A percentile compares a stretch with the other conserved stretches of the same genome.
Evolutionary conservation across 192 early-diverging fungal species (phyloP).

Genomic region (Podila minutissima): DNA sequence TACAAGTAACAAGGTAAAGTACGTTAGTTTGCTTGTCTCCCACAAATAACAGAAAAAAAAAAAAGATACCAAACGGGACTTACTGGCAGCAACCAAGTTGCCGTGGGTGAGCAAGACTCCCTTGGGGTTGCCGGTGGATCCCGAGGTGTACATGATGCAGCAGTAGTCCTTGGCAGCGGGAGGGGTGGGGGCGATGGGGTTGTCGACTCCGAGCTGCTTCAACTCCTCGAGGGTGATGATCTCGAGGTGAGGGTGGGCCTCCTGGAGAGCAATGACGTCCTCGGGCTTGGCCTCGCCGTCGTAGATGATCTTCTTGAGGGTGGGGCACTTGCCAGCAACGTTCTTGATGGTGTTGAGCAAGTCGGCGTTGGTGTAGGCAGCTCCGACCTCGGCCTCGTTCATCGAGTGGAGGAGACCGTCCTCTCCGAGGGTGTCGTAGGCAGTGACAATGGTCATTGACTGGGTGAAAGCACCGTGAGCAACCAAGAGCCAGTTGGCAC

Average conservation of each 20-base stretch:
- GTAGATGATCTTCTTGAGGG: slow-evolving; percentile 76
- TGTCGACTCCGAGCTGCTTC: slow-evolving; percentile 67
- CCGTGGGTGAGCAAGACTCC: slow-evolving; percentile 88
- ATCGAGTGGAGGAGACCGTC: slow-evolving; percentile 87
- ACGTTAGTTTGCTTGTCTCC: not conserved
- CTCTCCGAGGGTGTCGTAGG: slow-evolving; percentile 86
- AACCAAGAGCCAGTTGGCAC: slow-evolving; percentile 71
- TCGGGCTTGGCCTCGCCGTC: slow-evolving; percentile 66
- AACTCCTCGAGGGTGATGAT: slow-evolving; percentile 77
- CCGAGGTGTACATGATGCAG: slow-evolving; percentile 92
- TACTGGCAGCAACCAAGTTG: slow-evolving; percentile 83
- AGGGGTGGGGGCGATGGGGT: slow-evolving; percentile 69
- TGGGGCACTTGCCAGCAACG: slow-evolving; percentile 66
- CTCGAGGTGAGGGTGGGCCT: slow-evolving; percentile 43
- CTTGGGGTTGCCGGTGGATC: slow-evolving; percentile 94
- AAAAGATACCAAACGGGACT: too few species aligned
- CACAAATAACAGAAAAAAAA: not conserved
- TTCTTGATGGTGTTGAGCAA: slow-evolving; percentile 72
- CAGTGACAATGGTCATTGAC: slow-evolving; percentile 80
- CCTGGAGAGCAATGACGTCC: slow-evolving; percentile 59
- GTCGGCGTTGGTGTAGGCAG: slow-evolving; percentile 80
- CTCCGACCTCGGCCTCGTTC: slow-evolving; percentile 78
- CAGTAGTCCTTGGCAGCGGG: slow-evolving; percentile 78
- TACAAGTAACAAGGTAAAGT: slow-evolving; percentile 1
- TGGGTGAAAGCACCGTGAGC: slow-evolving; percentile 75